Conservation (phyloP, 352 stramenopile species). For the Globisporangium nodosum region DNA sequence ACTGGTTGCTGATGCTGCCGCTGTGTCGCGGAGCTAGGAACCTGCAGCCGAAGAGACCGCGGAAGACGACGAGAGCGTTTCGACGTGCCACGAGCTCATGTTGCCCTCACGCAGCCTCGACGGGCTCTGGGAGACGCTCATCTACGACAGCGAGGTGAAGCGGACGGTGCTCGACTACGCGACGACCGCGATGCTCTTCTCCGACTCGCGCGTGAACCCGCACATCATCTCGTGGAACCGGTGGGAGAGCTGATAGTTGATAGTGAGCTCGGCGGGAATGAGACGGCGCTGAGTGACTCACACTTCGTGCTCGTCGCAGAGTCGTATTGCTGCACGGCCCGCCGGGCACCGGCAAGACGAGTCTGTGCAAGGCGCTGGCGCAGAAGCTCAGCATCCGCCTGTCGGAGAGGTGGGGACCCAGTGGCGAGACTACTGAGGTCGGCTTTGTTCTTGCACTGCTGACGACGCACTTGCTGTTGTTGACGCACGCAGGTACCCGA, state of each 20-base stretch:
- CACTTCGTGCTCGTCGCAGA: slow-evolving; percentile 8
- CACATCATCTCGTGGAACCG: slow-evolving; percentile 91
- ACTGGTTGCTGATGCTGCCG: slow-evolving; percentile 5
- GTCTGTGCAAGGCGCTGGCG: slow-evolving; percentile 87
- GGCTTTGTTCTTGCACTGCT: background rate
- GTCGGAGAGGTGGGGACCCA: slow-evolving; percentile 35
- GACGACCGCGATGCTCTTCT: slow-evolving; percentile 88
- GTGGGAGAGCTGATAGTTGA: slow-evolving; percentile 5
- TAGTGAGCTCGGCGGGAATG: too few species aligned
- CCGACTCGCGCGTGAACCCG: slow-evolving; percentile 74
- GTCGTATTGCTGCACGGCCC: slow-evolving; percentile 90
- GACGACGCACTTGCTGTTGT: background rate
- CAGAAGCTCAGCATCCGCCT: slow-evolving; percentile 91
- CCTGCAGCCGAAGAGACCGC: slow-evolving; percentile 58
- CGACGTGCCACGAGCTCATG: slow-evolving; percentile 70
- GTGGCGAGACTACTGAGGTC: too few species aligned
- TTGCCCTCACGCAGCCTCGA: slow-evolving; percentile 65
- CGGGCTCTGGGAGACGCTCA: slow-evolving; percentile 80
- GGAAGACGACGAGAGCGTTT: slow-evolving; percentile 75
- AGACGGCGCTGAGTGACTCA: too few species aligned
- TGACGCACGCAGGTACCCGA: slow-evolving; percentile 33
- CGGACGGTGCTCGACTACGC: slow-evolving; percentile 82
- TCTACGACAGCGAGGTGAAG: slow-evolving; percentile 84
- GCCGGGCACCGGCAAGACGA: slow-evolving; percentile 92
- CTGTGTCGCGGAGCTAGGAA: slow-evolving; percentile 35